Evolutionary conservation across 495 filamentous ascomycete species (phyloP).

Genomic region (Penicillium maclennaniae): DNA sequence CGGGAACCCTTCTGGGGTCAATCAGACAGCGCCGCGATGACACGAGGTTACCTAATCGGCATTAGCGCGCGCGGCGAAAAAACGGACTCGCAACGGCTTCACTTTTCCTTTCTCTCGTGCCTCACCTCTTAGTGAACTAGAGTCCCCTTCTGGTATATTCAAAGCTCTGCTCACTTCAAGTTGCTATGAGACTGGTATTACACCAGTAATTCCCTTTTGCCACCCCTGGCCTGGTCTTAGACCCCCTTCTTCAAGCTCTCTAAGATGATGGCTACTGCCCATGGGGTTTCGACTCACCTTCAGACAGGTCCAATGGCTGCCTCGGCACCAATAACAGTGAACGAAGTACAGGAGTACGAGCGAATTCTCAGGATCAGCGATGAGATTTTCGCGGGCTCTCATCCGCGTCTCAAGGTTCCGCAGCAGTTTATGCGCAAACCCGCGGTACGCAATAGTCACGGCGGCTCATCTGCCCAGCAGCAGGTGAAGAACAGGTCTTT

Average conservation of each 20-base stretch:
- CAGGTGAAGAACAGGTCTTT: conserved; percentile 21
- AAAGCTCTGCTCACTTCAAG: background rate
- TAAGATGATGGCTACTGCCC: conserved; percentile 38
- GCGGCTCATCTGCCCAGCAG: conserved; percentile 19
- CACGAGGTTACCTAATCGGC: conserved; percentile 17
- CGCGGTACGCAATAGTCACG: conserved; percentile 29
- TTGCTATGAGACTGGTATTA: conserved; percentile 3
- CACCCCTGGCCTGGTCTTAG: conserved; percentile 4
- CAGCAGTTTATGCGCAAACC: conserved; percentile 54
- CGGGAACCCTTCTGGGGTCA: background rate
- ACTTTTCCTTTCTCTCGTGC: conserved; percentile 10
- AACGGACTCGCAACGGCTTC: conserved; percentile 4
- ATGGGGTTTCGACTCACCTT: conserved; percentile 33
- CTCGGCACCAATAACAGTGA: conserved; percentile 24
- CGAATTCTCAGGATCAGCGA: conserved; percentile 74
- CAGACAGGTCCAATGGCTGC: conserved; percentile 30
- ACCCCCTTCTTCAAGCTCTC: conserved; percentile 10
- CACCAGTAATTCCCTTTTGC: background rate
- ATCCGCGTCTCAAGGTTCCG: conserved; percentile 69
- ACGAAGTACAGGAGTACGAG: conserved; percentile 56
- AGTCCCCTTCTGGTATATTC: background rate
- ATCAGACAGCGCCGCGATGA: background rate
- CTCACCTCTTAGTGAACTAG: background rate
- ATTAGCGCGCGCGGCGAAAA: conserved; percentile 11
- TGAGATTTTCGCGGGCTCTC: conserved; percentile 68